Evolutionary conservation across 179 eudicot species (phyloP).

Genomic region (Heliamphora pulchella): DNA sequence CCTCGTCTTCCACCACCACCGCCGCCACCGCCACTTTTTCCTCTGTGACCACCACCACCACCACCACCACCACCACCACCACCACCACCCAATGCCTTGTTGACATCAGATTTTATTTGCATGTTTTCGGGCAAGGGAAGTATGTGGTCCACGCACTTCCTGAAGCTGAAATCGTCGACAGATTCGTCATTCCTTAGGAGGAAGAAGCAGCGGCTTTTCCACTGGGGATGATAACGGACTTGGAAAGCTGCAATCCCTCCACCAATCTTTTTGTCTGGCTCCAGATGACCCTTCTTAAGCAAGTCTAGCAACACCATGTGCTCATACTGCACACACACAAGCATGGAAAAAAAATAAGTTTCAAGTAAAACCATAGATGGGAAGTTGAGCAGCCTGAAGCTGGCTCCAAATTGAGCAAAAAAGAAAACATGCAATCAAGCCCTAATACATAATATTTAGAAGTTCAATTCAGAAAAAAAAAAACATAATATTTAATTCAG

Average conservation of each 20-base stretch:
- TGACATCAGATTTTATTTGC: constrained; percentile 57
- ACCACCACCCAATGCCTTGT: constrained; percentile 47
- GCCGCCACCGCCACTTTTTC: constrained; percentile 30
- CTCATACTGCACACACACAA: constrained; percentile 54
- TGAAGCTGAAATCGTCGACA: constrained; percentile 85
- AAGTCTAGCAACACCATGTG: constrained; percentile 57
- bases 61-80: constrained; percentile 40
- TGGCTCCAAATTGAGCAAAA: neutral
- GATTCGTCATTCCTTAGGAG: constrained; percentile 55
- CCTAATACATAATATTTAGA: too few relatives aligned
- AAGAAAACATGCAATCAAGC: neutral
- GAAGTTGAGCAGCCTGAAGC: neutral
- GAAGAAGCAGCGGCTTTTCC: constrained; percentile 79
- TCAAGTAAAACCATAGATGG: neutral
- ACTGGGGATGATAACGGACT: constrained; percentile 64
- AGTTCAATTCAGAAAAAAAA: neutral
- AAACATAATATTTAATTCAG: neutral
- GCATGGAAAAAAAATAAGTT: neutral
- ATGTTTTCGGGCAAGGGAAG: constrained; percentile 88
- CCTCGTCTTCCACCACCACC: constrained; percentile 33
- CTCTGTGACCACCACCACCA: constrained; percentile 36
- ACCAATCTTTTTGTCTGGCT: constrained; percentile 71
- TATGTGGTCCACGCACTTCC: constrained; percentile 85
- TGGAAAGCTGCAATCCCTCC: constrained; percentile 61
- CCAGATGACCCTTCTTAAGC: constrained; percentile 70